Evolutionary conservation across 225 moss, liverwort and hornwort genomes (phyloP), one percentile per base, ranked within the genome.

Genomic region (Neckera pumila): DNA sequence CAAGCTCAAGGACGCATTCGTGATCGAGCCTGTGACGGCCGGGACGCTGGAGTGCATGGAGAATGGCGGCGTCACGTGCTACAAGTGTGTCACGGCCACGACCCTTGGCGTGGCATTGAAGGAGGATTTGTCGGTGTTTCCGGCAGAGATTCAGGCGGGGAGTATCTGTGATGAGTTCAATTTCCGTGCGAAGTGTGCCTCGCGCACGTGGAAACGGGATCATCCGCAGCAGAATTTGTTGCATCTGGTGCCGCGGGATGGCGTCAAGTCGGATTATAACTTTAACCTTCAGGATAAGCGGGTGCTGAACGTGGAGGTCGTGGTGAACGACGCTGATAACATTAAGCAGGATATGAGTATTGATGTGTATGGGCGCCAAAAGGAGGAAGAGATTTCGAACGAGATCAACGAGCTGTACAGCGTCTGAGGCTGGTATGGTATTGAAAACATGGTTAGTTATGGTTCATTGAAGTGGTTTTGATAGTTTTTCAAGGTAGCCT

Each of bases 341-440:
- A 96, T 99, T 78, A 99, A 99, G 92, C 97, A 99, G 91, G 98
- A 99, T 88, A 92, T 99, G 93, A 99, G 97, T 89, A 99, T 99
- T 89, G 98, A 99, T 80, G 98, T 99, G 9, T 99, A 99, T 56
- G 98, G 98, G 18, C 92, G 98, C 33, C 84, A 93, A 51, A 95
- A 96, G 87, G 97, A 96, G 88, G 96, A 96, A 58, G 97, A 95
- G 82, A 97, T 99, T 88, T 90, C 93, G 5, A 60, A 78, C 8
- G 97, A 99, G 92, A 95, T 99, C 45, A 90, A 86, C 40, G 82
- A 93, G 81, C 90, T 99, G 59, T 99, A 97, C 94, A 97, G 95
- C 87, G 95, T 94, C 49, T 94, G 84, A 76, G 87, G 65, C 60
- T 33, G 76, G 86, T 80, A 86, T 58, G 79, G 45, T 75, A 38